A percentile compares a stretch with the other conserved stretches of the same genome.
phyloP scores from a whole-genome alignment of 2,329 filamentous ascomycete genomes.

The Penicillium sp. region DNA sequence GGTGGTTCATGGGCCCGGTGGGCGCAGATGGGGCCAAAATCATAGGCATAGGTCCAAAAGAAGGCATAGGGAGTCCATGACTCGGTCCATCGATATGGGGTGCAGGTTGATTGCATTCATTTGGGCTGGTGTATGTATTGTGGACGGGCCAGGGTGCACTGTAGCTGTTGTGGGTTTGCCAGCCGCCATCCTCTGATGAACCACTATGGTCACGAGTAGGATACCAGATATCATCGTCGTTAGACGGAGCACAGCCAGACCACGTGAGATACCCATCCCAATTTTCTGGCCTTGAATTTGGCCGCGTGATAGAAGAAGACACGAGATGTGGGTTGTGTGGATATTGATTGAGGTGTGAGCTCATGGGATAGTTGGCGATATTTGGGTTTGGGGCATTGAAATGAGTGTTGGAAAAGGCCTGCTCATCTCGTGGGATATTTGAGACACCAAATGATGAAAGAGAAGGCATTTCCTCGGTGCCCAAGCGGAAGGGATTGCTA shows the following conservation, averaged over 20 bases:
- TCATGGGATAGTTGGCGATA: neutral
- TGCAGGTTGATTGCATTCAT: neutral
- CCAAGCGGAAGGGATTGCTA: constrained; percentile 10
- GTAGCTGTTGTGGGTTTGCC: neutral
- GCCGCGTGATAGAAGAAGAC: neutral
- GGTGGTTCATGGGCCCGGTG: neutral
- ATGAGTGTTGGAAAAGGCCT: neutral
- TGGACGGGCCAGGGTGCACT: neutral
- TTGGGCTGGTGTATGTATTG: neutral
- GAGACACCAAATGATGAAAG: constrained; percentile 8
- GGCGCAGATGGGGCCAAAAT: neutral
- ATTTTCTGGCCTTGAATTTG: neutral
- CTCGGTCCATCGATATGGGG: neutral
- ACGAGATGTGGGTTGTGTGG: neutral
- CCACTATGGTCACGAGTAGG: too few relatives aligned
- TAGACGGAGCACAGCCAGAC: neutral
- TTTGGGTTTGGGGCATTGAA: neutral
- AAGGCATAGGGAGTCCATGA: neutral
- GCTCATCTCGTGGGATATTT: neutral
- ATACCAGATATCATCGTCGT: neutral
- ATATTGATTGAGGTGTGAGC: neutral
- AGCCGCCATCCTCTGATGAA: neutral
- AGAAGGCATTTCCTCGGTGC: constrained; percentile 10
- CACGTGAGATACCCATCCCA: neutral
- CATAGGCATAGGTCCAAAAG: neutral